Percentiles rank a stretch among this genome's conserved stretches.
Conservation (phyloP, 306 rosid species). For the Carpinus fangiana region DNA sequence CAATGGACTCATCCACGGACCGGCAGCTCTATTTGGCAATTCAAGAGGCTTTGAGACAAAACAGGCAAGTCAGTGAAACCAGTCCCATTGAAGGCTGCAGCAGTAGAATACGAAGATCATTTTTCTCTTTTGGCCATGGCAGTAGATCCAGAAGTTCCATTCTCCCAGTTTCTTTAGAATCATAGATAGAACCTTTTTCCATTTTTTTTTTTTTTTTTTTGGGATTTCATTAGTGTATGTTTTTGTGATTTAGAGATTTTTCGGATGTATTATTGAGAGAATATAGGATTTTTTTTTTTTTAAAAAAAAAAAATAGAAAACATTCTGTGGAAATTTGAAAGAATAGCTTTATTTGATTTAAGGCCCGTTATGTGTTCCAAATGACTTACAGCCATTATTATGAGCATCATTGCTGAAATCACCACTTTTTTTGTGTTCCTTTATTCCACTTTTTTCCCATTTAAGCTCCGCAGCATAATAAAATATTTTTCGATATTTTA, state of each 20-base stretch:
- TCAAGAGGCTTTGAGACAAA: conserved; percentile 65
- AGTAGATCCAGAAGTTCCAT: conserved; percentile 71
- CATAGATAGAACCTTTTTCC: conserved; percentile 29
- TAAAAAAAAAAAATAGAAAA: conserved; percentile 26
- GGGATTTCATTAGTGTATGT: conserved; percentile 26
- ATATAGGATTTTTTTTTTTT: conserved; percentile 47
- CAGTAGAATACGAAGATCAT: conserved; percentile 65
- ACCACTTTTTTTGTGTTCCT: conserved; percentile 21
- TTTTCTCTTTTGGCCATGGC: conserved; percentile 82
- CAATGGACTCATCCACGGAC: conserved; percentile 87
- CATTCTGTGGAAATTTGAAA: conserved; percentile 40
- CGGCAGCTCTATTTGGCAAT: conserved; percentile 73
- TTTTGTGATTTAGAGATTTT: conserved; percentile 32
- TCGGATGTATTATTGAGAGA: conserved; percentile 51
- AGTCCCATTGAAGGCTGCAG: conserved; percentile 61
- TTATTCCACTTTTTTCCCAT: conserved; percentile 38
- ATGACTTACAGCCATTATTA: conserved; percentile 38
- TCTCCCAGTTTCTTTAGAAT: conserved; percentile 62
- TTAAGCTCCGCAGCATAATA: background rate
- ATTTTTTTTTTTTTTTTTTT: background rate
- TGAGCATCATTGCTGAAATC: conserved; percentile 57
- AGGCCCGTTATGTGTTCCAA: conserved; percentile 23
- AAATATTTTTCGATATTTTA: too few relatives aligned
- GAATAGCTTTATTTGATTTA: background rate
- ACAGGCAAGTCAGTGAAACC: conserved; percentile 37